Base-by-base conservation (phyloP, 495 filamentous ascomycete species). In the Aspergillus asperescens region DNA sequence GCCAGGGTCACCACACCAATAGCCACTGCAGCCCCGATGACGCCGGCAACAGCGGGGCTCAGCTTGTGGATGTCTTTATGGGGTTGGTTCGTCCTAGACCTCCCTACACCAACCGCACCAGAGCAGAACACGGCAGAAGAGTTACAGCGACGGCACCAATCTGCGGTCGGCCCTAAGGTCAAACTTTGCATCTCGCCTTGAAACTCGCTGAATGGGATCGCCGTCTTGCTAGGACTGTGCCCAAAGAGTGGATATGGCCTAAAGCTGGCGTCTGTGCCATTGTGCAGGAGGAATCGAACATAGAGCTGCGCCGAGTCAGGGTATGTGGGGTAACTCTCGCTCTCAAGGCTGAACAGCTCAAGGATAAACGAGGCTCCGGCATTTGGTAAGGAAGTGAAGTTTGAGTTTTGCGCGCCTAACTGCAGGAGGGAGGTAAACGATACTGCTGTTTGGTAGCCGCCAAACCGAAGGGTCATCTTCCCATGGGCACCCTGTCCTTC, bases 201-300 rank as follows among this genome's bases (percentile, higher is more conserved):
- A 71, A 95, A 95, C 23, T 82, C 81, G 19, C 37, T 65, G 76
- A 82, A 92, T 16, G 77, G 68, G 16, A 92, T 62, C 7, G 70
- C 65, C 5, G 67, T 71, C 44, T 77, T 71, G 35, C 68, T 75
- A 15, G 74, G 72, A 5, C 67, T 62, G 52, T 72, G 70, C 20
- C 81, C 81, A 57, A 94, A 92, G 3, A 94, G 75, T 3, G 87
- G 82, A 65, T 81, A 91, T 4, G 73, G 60, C 1, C 48, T 55
- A 6, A 85, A 78, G 20, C 72, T 63, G 23, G 62, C 56, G 16
- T 46, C 16, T 25, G 86, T 86, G 37, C 86, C 86, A 63, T 94
- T 94, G 58, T 81, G 78, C 66, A 91, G 81, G 9, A 87, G 67
- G 70, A 91, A 90, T 32, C 89, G 81, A 24, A 95, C 84, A 54